Evolutionary conservation across 139 green algal genomes (phyloP).

Genomic region (Chlamydomonas incerta): DNA sequence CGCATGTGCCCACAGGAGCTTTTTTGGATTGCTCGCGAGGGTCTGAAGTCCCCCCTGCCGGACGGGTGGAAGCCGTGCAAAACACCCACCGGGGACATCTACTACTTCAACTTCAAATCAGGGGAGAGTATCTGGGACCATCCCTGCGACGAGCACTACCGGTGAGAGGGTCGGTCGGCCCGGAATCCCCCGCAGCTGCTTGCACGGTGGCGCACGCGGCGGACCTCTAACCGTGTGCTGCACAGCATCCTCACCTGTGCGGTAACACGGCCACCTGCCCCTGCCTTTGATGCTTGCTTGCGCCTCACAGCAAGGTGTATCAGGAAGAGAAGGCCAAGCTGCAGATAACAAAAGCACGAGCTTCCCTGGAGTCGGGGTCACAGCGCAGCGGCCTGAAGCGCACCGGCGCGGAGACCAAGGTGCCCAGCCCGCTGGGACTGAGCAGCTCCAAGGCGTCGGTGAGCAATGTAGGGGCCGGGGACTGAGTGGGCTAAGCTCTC

Average conservation of each 20-base stretch:
- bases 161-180: slow-evolving; percentile 36
- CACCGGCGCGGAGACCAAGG: slow-evolving; percentile 22
- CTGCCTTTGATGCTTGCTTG: too few species aligned
- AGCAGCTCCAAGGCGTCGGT: slow-evolving; percentile 44
- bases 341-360: background rate
- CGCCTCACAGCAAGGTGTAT: slow-evolving; percentile 61
- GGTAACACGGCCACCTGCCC: too few species aligned
- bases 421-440: slow-evolving; percentile 30
- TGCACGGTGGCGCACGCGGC: too few species aligned
- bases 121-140: slow-evolving; percentile 89
- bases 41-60: slow-evolving; percentile 82
- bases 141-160: slow-evolving; percentile 82
- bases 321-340: slow-evolving; percentile 67
- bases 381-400: slow-evolving; percentile 5
- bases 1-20: slow-evolving; percentile 60
- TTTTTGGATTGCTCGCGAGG: slow-evolving; percentile 84
- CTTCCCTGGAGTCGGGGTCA: background rate
- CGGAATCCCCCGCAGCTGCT: too few species aligned
- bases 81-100: slow-evolving; percentile 80
- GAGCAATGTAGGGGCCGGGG: background rate
- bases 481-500: too few species aligned
- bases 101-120: slow-evolving; percentile 89
- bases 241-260: too few species aligned
- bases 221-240: too few species aligned
- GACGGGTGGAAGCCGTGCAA: slow-evolving; percentile 85